Base-by-base conservation (phyloP, 768 basidiomycete species). In the Mycena albidolilacea region DNA sequence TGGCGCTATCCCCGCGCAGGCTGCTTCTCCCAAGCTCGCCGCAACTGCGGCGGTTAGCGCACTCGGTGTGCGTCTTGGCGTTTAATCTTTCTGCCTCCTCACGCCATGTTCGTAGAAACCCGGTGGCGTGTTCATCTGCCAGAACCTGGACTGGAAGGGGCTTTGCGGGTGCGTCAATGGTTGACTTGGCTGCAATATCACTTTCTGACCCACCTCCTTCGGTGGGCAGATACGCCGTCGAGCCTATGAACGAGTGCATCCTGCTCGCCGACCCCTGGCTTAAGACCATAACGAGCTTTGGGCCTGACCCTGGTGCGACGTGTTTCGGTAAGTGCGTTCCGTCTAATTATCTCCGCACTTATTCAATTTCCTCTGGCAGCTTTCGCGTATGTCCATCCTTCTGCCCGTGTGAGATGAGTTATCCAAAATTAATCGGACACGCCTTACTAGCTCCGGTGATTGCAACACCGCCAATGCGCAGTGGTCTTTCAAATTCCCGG, bases 231-330 rank as follows among this genome's bases (percentile, higher is more conserved):
- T 76, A 76, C 58, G 67, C 75, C 60, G 75, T 76, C 1, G 46
- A 70, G 61, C 71, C 75, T 10, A 63, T 76, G 61, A 76, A 76
- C 65, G 69, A 72, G 61, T 76, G 75, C 48, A 73, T 76, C 52
- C 46, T 76, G 3, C 75, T 76, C n/a, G 46, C 23, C 5, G n/a
- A 10, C 43, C 75, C 75, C 2, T 76, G 75, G 75, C 69, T 70
- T 41, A 12, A 67, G 0, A 55, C 71, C 65, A 57, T 76, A 65
- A 67, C 71, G 5, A 73, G 71, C 65, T 76, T 76, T 30, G 75
- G 75, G 1, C 75, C 75, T 7, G 75, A 76, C 57, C 64, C 68
- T 7, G 75, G 75, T n/a, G 68, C 75, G 12, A 73, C 64, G 23
- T 76, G 75, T 30, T 76, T 76, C 69, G 75, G 75, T 76, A 68